Conservation (phyloP, 1,284 basidiomycete genomes). For the Leucoagaricus sp. region DNA sequence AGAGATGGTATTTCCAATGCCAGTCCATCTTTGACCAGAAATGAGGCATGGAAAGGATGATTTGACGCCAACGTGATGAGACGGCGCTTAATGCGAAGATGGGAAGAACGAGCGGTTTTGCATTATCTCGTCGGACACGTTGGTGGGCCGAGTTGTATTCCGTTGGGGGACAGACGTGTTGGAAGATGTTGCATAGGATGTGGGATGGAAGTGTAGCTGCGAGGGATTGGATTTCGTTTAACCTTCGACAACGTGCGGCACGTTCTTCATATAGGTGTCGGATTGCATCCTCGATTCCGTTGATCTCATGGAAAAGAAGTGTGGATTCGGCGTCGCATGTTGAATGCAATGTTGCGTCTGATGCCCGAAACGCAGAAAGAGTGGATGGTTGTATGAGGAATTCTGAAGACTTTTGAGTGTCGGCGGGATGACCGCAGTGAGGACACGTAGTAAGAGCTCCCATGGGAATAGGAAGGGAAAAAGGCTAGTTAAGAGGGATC, state of each 20-base stretch:
- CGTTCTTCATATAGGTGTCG: constrained; percentile 5
- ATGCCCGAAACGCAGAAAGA: neutral
- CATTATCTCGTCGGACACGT: constrained; percentile 3
- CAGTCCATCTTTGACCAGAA: constrained; percentile 12
- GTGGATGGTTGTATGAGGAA: neutral
- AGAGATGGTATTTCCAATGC: constrained; percentile 11
- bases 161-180: constrained; percentile 10
- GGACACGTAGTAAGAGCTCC: neutral
- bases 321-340: neutral
- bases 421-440: neutral
- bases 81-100: constrained; percentile 9
- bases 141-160: constrained; percentile 10
- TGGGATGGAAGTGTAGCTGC: constrained; percentile 4
- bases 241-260: constrained; percentile 1
- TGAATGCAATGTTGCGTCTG: neutral
- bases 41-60: neutral
- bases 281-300: constrained; percentile 2
- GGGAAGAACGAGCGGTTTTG: constrained; percentile 8
- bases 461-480: neutral
- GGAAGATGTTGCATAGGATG: constrained; percentile 9
- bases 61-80: constrained; percentile 7
- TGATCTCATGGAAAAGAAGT: constrained; percentile 2
- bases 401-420: neutral
- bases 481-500: neutral
- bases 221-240: constrained; percentile 9